Percentiles rank a stretch among this genome's conserved stretches.
These are phyloP conservation scores for Capronia epimyces DNA, from an alignment of 2,329 filamentous ascomycete species.

Conservation along the genomic window DNA sequence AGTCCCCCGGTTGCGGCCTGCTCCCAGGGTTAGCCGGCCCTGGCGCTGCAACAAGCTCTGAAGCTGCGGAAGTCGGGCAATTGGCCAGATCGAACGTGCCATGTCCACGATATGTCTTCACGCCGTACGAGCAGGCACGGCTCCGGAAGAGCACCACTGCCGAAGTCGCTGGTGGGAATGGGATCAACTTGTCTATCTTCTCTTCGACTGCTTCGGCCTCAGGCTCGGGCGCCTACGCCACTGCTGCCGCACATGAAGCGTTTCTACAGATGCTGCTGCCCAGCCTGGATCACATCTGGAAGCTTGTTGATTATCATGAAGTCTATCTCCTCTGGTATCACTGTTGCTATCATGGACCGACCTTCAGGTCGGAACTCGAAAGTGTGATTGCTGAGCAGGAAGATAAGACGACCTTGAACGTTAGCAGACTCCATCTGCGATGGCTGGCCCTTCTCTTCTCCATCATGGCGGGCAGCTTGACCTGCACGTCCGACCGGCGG, in stretches of 20 bases:
- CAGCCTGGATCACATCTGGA: slow-evolving; percentile 16
- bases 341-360: slow-evolving; percentile 21
- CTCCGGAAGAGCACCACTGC: too few species aligned
- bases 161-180: too few species aligned
- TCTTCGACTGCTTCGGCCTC: too few species aligned
- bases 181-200: neutral
- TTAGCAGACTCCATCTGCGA: slow-evolving; percentile 16
- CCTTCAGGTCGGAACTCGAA: slow-evolving; percentile 21
- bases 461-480: slow-evolving; percentile 25
- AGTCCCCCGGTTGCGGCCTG: neutral
- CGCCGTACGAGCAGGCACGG: too few species aligned
- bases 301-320: slow-evolving; percentile 25
- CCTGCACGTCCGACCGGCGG: slow-evolving; percentile 13
- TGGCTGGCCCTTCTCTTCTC: slow-evolving; percentile 27
- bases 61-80: too few species aligned
- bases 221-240: slow-evolving; percentile 8
- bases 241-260: slow-evolving; percentile 9
- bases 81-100: too few species aligned
- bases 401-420: slow-evolving; percentile 6
- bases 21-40: too few species aligned
- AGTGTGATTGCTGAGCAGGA: slow-evolving; percentile 12
- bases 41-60: too few species aligned
- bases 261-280: slow-evolving; percentile 26
- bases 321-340: slow-evolving; percentile 26
- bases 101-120: too few species aligned